Base-by-base conservation (phyloP, 371 early-diverging fungal genomes). In the Blakeslea trispora region DNA sequence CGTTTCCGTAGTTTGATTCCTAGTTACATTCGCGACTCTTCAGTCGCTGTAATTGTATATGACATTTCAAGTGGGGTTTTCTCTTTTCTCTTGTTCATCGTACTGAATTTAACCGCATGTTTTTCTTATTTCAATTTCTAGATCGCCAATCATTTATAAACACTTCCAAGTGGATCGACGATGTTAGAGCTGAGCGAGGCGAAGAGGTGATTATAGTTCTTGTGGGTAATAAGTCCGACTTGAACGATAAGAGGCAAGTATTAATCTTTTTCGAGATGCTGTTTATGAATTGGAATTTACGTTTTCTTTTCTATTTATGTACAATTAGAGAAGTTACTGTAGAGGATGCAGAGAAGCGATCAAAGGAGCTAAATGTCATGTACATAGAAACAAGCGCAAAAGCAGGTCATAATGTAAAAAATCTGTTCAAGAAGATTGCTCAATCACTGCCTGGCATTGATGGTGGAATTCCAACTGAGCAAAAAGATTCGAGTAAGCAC, bases 171-270 rank as follows among this genome's bases (percentile, higher is more conserved):
- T 99, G 99, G 99, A 93, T 99, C 52, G 95, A 96, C 59, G 95
- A 97, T 71, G 95, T 98, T 22, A 88, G 96, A 43, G 89, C 90
- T 22, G 96, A 96, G 77, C 90, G 97, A 53, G 98, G 99, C 21
- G 86, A 89, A 64, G 95, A 97, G 67, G 96, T 94, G 17, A 93
- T 96, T 49, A 91, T 99, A 53, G 92, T 98, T 24, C 77, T 99
- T 17, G 96, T 99, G 2, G 99, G 99, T 10, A 99, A 99, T 83
- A 99, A 99, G 81, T 92, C 91, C 11, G 99, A 99, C 73, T 68
- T 99, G 59, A 84, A 74, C 54, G 93, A 95, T 34, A 92, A 93
- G 64, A 81, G 96, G 87, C 86, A 23, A 14, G 14, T 34, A n/a
- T n/a, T n/a, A n/a, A n/a, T n/a, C n/a, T n/a, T n/a, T n/a, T n/a